Percentiles rank a stretch among this genome's conserved stretches.
Conservation (phyloP, 345 rosid genomes). For the Microthlaspi erraticum region DNA sequence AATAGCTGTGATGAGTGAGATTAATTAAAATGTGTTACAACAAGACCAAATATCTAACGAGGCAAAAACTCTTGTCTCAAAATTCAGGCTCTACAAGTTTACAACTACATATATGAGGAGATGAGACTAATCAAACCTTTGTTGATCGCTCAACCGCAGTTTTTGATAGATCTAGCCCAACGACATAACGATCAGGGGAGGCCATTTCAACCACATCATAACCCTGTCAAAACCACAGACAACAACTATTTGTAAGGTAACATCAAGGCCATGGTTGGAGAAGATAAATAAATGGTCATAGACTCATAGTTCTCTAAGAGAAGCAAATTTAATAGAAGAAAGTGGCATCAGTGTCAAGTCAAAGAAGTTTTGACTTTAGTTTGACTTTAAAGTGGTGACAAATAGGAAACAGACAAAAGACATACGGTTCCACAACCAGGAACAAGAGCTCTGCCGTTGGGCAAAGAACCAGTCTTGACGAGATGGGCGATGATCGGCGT, state of each 20-base stretch:
- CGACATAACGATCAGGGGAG: constrained; percentile 66
- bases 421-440: constrained; percentile 92
- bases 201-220: constrained; percentile 86
- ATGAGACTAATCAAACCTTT: constrained; percentile 50
- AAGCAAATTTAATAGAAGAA: neutral
- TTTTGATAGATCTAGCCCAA: constrained; percentile 78
- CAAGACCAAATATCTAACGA: neutral
- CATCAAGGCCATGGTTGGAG: neutral
- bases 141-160: constrained; percentile 59
- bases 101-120: constrained; percentile 14
- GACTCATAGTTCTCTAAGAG: neutral
- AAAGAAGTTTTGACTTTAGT: constrained; percentile 1
- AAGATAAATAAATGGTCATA: neutral
- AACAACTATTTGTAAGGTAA: too few relatives aligned
- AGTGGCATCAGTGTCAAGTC: neutral
- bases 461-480: constrained; percentile 59
- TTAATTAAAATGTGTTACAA: constrained; percentile 20
- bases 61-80: constrained; percentile 2
- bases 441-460: constrained; percentile 75
- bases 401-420: constrained; percentile 16
- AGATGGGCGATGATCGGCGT: constrained; percentile 70
- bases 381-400: neutral
- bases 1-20: constrained; percentile 54
- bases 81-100: neutral
- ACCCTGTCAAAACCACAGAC: constrained; percentile 54